A percentile compares a stretch with the other conserved stretches of the same genome.
phyloP scores from a whole-genome alignment of 192 early-diverging fungal genomes.

The Coemansia sp. region DNA sequence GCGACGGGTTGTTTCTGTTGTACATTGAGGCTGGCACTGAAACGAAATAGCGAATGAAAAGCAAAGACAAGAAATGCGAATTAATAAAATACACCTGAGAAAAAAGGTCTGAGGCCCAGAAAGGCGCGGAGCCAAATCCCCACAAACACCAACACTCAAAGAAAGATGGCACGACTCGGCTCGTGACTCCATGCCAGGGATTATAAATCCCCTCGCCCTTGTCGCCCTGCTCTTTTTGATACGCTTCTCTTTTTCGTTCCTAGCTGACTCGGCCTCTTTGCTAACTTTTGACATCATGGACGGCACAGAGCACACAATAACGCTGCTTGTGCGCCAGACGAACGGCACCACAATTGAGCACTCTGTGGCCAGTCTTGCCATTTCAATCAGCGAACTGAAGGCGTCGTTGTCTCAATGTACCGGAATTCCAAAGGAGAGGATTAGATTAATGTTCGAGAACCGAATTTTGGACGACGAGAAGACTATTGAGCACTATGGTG shows the following conservation, averaged over 20 bases:
- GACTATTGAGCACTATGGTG: slow-evolving; percentile 38
- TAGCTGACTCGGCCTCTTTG: not conserved
- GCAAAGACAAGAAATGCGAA: slow-evolving; percentile 1
- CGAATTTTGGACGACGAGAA: slow-evolving; percentile 40
- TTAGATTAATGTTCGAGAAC: slow-evolving; percentile 40
- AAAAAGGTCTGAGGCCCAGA: not conserved
- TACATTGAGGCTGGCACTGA: slow-evolving; percentile 28
- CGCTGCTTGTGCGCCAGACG: slow-evolving; percentile 33
- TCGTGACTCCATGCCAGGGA: not conserved
- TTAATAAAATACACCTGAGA: not conserved
- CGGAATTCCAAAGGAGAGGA: slow-evolving; percentile 33
- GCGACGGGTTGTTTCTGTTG: slow-evolving; percentile 37
- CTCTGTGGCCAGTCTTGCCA: not conserved
- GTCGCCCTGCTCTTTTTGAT: not conserved
- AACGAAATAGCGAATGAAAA: not conserved
- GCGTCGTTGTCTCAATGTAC: slow-evolving; percentile 23
- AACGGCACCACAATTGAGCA: slow-evolving; percentile 32
- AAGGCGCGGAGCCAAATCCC: not conserved
- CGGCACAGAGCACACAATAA: slow-evolving; percentile 13
- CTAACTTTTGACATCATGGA: slow-evolving; percentile 5
- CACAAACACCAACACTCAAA: not conserved
- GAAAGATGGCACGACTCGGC: not conserved
- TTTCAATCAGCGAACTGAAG: slow-evolving; percentile 35
- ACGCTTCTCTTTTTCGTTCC: not conserved
- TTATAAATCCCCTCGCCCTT: too few species aligned